Percentiles rank a stretch among this genome's conserved stretches.
Evolutionary conservation across 108 stramenopile genomes (phyloP).

Genomic region (Ochromonas danica): DNA sequence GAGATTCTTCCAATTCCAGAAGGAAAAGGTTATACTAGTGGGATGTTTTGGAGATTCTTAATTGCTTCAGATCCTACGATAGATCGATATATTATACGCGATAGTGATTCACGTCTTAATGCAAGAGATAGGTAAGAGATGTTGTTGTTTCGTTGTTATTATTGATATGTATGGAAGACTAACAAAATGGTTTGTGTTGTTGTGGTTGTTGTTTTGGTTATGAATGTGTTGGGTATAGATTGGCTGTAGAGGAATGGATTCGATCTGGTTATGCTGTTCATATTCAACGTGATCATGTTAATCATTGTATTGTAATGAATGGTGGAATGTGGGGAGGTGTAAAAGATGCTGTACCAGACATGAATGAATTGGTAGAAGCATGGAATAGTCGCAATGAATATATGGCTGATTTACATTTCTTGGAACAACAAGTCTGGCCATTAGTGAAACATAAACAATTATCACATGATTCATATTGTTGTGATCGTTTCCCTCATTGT

Average conservation of each 20-base stretch:
- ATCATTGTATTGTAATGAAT: constrained; percentile 52
- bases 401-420: constrained; percentile 40
- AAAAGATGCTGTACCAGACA: constrained; percentile 62
- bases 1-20: constrained; percentile 24
- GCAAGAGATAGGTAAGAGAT: constrained; percentile 41
- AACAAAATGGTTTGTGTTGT: constrained; percentile 32
- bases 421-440: not conserved
- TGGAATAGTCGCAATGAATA: constrained; percentile 11
- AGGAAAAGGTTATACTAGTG: constrained; percentile 27
- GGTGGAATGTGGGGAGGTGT: constrained; percentile 84
- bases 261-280: constrained; percentile 33
- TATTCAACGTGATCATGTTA: constrained; percentile 42
- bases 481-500: constrained; percentile 35
- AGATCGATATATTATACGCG: constrained; percentile 45
- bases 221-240: not conserved
- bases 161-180: not conserved
- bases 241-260: constrained; percentile 48
- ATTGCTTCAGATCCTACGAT: constrained; percentile 39
- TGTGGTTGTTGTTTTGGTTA: too few relatives aligned
- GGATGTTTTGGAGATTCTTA: constrained; percentile 48
- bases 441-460: constrained; percentile 34
- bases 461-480: constrained; percentile 42
- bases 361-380: not conserved
- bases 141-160: not conserved
- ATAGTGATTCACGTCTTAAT: constrained; percentile 43